Evolutionary conservation across 2,329 filamentous ascomycete species (phyloP).

Genomic region (Trichoderma atroviride): DNA sequence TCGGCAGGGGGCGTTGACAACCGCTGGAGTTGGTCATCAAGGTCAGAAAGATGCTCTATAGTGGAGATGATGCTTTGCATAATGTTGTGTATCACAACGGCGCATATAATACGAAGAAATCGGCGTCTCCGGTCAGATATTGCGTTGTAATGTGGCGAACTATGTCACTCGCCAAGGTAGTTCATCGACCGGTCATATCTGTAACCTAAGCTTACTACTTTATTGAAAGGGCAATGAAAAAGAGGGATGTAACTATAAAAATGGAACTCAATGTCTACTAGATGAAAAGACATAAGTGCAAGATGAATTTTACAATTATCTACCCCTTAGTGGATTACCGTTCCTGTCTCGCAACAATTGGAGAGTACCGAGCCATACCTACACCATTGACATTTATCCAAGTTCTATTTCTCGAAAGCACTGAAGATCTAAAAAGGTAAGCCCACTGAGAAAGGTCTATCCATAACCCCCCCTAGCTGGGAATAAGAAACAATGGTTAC

Average conservation of each 20-base stretch:
- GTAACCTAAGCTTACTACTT: background rate
- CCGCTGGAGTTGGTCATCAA: background rate
- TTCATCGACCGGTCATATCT: too few species aligned
- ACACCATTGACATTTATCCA: background rate
- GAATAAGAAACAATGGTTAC: background rate
- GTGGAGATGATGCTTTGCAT: background rate
- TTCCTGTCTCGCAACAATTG: background rate
- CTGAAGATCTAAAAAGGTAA: background rate
- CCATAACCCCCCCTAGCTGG: background rate
- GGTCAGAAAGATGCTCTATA: background rate
- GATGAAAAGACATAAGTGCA: background rate
- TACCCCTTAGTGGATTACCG: background rate
- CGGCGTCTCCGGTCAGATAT: background rate
- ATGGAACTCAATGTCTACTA: background rate
- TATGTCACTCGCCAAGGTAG: background rate
- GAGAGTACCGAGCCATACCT: too few species aligned
- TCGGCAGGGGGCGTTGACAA: background rate
- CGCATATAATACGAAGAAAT: background rate
- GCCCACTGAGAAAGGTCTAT: background rate
- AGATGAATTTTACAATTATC: background rate
- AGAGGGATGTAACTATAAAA: background rate
- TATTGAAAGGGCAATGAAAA: background rate
- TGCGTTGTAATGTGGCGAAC: background rate
- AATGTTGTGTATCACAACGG: background rate
- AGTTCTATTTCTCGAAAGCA: background rate